Evolutionary conservation across 495 filamentous ascomycete genomes (phyloP), one percentile per base, ranked within the genome.

Genomic region (Hypoxylon lienhwacheense): DNA sequence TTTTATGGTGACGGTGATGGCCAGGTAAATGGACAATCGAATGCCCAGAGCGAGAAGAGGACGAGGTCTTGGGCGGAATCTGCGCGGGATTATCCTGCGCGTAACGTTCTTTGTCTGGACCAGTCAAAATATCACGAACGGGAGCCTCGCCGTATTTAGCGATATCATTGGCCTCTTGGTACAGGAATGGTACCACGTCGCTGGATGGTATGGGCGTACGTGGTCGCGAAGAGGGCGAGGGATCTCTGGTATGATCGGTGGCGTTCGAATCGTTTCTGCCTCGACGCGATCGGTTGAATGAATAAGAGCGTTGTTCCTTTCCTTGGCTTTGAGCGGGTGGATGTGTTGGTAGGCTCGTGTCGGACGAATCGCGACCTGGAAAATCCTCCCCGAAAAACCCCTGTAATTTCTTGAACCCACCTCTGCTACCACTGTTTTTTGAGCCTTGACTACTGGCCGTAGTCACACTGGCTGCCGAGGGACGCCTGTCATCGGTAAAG

Each of bases 151-250:
- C 89, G 66, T 86, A 89, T 45, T 85, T 83, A 15, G 84, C 79
- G 47, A 95, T 86, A 65, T 95, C 90, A 67, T 91, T 84, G 55
- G 79, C 83, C 66, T 93, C 89, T 71, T 98, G 93, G 70, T 91
- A 97, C 34, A 95, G 74, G 82, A 96, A 98, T 8, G 93, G 93
- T 16, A 92, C 91, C 40, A 98, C 89, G 64, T 97, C 93, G 64
- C 88, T 91, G 10, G 91, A 91, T 25, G 91, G 90, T 31, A 89
- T 75, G n/a, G 92, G 89, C 14, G 85, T 92, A 33, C 87, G 79
- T 46, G 91, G 88, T 43, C 90, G 76, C 4, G 89, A 76, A 19
- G 78, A 75, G 4, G 88, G 86, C 11, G 87, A 89, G n/a, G 76
- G 72, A 31, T 84, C 85, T 58, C 81, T 73, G 32, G 70, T 82